Base-by-base conservation (phyloP, 192 early-diverging fungal species). In the Helicostylum pulchrum region DNA sequence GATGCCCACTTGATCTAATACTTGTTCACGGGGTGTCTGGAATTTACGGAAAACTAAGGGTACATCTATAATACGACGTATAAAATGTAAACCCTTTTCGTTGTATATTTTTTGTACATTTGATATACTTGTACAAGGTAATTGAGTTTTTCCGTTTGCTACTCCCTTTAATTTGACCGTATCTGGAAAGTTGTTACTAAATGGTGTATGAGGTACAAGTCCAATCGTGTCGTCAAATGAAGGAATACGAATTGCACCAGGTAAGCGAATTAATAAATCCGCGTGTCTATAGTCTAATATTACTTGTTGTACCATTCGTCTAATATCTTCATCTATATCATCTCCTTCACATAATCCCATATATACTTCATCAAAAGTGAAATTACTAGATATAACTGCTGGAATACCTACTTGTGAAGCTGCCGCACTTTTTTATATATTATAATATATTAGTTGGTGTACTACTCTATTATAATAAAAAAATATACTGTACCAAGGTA, bases 321-420 rank as follows among this genome's bases (percentile, higher is more conserved):
- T 58, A 39, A 80, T 80, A 3, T 72, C 73, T 26, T 61, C 32
- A 54, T 84, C 83, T 51, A 85, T 23, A 2, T 67, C 78, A 61
- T 83, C 81, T 0, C 83, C 78, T 49, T 82, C 81, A 21, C 81
- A 72, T 17, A 87, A 61, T 36, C 80, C 80, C 1, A 58, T 59
- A 46, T 83, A 80, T 1, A 83, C 85, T 50, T 80, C 79, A 59
- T 87, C 83, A 71, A 84, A 87, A 0, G 85, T 87, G 53, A 87
- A 87, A 50, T 87, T 87, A 19, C 77, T 82, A 23, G 80, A 77
- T 23, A 87, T 71, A 20, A 71, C 76, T 12, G 85, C 72, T 5
- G 83, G 85, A 15, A 87, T 83, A 11, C 77, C 77, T 2, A 69
- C 74, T 20, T 54, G 60, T 15, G 67, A 48, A 9, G 85, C 83